These are phyloP conservation scores for Pestalotiopsis sp. DNA, from an alignment of 2,329 filamentous ascomycete genomes.

Conservation along the genomic window DNA sequence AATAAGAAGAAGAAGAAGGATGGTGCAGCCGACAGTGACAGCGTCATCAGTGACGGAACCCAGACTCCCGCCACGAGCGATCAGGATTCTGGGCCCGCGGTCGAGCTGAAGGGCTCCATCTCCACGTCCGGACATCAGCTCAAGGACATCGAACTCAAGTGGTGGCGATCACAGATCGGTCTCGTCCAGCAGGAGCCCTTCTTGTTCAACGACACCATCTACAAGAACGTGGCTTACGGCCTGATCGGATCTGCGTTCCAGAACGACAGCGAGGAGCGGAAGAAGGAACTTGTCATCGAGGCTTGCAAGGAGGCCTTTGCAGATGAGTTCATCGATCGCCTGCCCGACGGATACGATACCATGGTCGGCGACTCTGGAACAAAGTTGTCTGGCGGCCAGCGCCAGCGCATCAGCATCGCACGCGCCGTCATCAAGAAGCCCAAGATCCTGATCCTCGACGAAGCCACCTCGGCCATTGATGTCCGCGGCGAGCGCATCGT, in stretches of 20 bases:
- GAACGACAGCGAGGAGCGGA: conserved; percentile 54
- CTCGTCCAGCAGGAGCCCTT: conserved; percentile 71
- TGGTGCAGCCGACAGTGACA: conserved; percentile 24
- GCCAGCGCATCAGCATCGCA: conserved; percentile 81
- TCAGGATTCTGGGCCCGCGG: conserved; percentile 41
- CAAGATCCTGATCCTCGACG: conserved; percentile 73
- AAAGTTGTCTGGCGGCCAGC: conserved; percentile 81
- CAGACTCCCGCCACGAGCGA: conserved; percentile 1
- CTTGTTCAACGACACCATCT: conserved; percentile 68
- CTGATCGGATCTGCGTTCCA: conserved; percentile 56
- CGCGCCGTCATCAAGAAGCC: conserved; percentile 74
- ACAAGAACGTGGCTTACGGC: conserved; percentile 64
- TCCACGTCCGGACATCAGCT: conserved; percentile 56
- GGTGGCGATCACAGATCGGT: conserved; percentile 64
- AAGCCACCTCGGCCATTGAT: conserved; percentile 72
- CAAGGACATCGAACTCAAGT: conserved; percentile 63
- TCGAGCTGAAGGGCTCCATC: conserved; percentile 56
- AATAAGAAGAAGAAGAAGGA: conserved; percentile 31
- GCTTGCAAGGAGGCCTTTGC: conserved; percentile 71
- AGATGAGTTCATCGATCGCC: conserved; percentile 67
- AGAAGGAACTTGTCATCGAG: conserved; percentile 61
- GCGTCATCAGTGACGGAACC: neutral
- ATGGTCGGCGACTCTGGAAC: conserved; percentile 77
- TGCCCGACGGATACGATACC: conserved; percentile 71
- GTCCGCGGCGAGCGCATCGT: conserved; percentile 61